Evolutionary conservation across 257 asterid species (phyloP), one percentile per base, ranked within the genome.

Genomic region (Fraxinus americana): DNA sequence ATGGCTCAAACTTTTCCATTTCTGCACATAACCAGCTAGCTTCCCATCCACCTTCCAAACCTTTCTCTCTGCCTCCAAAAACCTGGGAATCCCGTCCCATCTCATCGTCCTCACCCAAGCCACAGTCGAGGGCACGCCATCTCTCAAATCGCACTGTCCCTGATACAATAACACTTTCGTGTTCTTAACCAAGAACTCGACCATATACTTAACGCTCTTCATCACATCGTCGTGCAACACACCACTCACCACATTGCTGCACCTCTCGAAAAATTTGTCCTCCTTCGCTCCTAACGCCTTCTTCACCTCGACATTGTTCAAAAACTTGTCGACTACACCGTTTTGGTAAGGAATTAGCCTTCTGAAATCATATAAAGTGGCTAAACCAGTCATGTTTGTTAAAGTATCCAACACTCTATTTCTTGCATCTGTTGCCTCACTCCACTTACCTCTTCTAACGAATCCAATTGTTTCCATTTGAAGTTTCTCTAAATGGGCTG

Each of bases 1-100:
- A 82, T 94, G 87, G 72, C 84, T 90, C 34, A 94, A 80, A 69
- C 76, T 86, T 67, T 81, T 88, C 87, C 86, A 87, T 78, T 71
- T 92, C 86, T 94, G 98, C 81, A 92, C 97, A 82, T 86, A 91
- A 25, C 99, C 99, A 27, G 98, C 97, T 57, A 94, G 34, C 17
- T 34, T 29, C 7, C 78, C 86, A 32, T 87, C 83, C 75, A 84
- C 94, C 54, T 79, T 90, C 97, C 97, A 94, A 30, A 82, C 79
- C 72, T 77, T 87, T 50, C 94, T 91, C 77, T 91, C 95, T 0
- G 96, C 97, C 36, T 77, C 89, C 83, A 87, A 43, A 16, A 90
- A 92, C 84, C 78, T 71, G 0, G 25, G 35, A 3, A 88, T 72
- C 69, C 85, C 95, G 14, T 81, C 92, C 97, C 96, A 90, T 52